Percentiles rank a stretch among this genome's conserved stretches.
phyloP scores from a whole-genome alignment of 2,329 filamentous ascomycete species.

The Aspergillus japonicus region DNA sequence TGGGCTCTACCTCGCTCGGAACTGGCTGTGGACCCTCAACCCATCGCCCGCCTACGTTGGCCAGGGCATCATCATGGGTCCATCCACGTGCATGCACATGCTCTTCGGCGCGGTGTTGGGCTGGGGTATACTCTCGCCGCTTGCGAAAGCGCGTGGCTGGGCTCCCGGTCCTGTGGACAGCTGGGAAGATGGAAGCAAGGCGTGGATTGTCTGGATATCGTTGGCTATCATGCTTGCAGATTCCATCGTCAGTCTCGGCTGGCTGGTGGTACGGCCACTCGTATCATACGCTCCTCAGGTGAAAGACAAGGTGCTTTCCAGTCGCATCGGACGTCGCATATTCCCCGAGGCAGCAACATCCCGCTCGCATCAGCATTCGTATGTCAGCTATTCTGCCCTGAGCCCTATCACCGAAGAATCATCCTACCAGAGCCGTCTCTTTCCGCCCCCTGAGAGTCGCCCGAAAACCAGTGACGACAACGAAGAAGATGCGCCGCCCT shows the following conservation, averaged over 20 bases:
- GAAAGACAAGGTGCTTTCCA: constrained; percentile 30
- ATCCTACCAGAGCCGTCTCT: constrained; percentile 12
- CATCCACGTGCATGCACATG: constrained; percentile 94
- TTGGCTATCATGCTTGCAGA: constrained; percentile 96
- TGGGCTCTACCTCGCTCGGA: constrained; percentile 67
- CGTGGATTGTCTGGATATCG: constrained; percentile 97
- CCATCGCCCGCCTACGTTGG: constrained; percentile 96
- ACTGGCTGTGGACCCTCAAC: constrained; percentile 95
- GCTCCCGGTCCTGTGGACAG: constrained; percentile 81
- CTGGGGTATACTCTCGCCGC: constrained; percentile 85
- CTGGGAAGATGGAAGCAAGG: constrained; percentile 92
- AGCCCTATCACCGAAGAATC: constrained; percentile 25
- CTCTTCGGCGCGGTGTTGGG: constrained; percentile 82
- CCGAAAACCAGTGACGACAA: constrained; percentile 40
- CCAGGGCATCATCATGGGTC: constrained; percentile 98
- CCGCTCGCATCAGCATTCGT: constrained; percentile 20
- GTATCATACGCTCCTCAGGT: constrained; percentile 48
- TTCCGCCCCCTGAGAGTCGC: background rate
- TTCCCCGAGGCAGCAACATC: constrained; percentile 20
- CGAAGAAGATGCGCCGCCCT: constrained; percentile 75
- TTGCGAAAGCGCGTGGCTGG: constrained; percentile 85
- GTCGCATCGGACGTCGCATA: constrained; percentile 29
- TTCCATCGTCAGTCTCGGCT: constrained; percentile 81
- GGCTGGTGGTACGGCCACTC: constrained; percentile 67
- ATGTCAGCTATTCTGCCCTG: constrained; percentile 34